These are phyloP conservation scores for Megacollybia platyphylla DNA, from an alignment of 1,284 basidiomycete genomes.

Conservation along the genomic window DNA sequence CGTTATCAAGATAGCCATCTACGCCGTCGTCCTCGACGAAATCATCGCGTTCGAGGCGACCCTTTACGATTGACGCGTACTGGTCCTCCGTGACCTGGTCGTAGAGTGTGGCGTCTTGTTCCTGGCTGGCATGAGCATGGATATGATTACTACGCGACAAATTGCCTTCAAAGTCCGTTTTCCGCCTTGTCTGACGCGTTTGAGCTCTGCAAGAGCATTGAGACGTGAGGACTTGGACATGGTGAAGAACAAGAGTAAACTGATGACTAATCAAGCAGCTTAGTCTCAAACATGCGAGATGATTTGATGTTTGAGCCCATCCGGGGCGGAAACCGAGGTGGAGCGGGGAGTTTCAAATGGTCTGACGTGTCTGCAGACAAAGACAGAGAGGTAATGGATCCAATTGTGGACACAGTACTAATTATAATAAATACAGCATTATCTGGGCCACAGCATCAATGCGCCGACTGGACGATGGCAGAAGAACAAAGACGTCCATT, in stretches of 20 bases:
- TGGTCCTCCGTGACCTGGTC: constrained; percentile 91
- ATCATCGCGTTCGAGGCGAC: constrained; percentile 82
- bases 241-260: too few species aligned
- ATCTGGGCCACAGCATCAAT: constrained; percentile 85
- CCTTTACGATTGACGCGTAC: constrained; percentile 78
- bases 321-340: constrained; percentile 77
- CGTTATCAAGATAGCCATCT: constrained; percentile 90
- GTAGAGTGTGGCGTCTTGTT: constrained; percentile 70
- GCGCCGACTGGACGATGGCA: constrained; percentile 91
- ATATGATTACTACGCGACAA: not conserved
- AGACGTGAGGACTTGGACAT: constrained; percentile 3
- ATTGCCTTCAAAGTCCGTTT: constrained; percentile 30
- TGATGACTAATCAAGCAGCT: not conserved
- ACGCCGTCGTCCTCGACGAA: constrained; percentile 95
- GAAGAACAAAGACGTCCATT: constrained; percentile 90
- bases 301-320: constrained; percentile 64
- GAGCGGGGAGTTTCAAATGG: constrained; percentile 89
- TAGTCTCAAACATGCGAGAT: not conserved
- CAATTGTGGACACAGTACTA: not conserved
- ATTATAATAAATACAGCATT: constrained; percentile 47
- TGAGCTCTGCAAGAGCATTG: constrained; percentile 37
- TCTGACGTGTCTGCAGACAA: constrained; percentile 82
- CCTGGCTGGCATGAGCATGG: constrained; percentile 19
- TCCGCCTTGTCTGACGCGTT: constrained; percentile 34
- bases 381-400: constrained; percentile 63